These are phyloP conservation scores for Aurantiochytrium sp. DNA, from an alignment of 108 stramenopile genomes.

Conservation along the genomic window DNA sequence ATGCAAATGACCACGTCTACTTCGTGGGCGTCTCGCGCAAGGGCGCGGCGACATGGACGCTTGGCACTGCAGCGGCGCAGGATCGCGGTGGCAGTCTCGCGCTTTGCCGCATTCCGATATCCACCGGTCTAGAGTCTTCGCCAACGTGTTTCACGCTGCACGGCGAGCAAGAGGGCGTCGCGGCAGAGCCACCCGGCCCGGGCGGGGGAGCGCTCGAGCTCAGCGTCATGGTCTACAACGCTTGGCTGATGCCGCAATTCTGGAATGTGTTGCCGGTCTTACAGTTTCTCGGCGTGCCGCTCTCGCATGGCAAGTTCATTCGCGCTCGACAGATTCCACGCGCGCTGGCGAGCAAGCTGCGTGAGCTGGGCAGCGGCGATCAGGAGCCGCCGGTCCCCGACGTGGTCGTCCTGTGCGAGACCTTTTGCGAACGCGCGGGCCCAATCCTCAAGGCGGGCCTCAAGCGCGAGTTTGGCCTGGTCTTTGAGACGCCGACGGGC, in stretches of 20 bases:
- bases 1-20: background rate
- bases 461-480: background rate
- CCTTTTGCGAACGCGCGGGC: background rate
- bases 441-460: background rate
- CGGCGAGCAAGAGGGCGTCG: background rate
- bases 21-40: background rate
- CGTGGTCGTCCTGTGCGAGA: background rate
- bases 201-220: background rate
- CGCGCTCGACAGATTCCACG: background rate
- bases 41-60: background rate
- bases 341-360: background rate
- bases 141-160: background rate
- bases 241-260: background rate
- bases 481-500: background rate
- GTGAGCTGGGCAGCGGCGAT: background rate
- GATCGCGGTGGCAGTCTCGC: no score
- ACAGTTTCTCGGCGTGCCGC: background rate
- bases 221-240: background rate
- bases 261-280: background rate
- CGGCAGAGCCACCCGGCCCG: background rate
- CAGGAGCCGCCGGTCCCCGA: background rate
- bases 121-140: no score
- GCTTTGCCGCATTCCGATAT: no score
- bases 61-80: background rate
- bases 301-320: background rate